Evolutionary conservation across 352 stramenopile species (phyloP).

Genomic region (Pythium brassicae): DNA sequence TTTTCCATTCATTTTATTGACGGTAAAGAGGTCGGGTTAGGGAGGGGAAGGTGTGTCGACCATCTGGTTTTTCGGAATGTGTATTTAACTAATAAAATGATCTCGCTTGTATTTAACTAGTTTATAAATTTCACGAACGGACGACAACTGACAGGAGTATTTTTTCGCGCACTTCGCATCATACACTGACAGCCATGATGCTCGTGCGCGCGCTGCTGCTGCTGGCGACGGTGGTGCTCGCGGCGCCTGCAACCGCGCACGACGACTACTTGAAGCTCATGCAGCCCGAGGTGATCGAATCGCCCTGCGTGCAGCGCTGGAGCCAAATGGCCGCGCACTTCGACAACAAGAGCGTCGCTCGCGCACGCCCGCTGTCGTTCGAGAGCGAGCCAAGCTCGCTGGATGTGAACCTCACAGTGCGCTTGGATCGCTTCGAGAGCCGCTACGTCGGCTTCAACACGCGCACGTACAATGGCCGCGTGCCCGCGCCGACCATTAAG

Average conservation of each 20-base stretch:
- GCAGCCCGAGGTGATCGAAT: conserved; percentile 37
- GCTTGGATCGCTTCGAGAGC: conserved; percentile 57
- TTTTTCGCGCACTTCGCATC: background rate
- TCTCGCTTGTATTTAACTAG: background rate
- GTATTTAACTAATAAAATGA: too few species aligned
- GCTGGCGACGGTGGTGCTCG: background rate
- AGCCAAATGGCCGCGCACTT: conserved; percentile 20
- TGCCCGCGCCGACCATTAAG: conserved; percentile 69
- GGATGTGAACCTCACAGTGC: conserved; percentile 52
- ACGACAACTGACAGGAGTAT: too few species aligned
- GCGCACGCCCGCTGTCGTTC: conserved; percentile 26
- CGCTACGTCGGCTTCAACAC: conserved; percentile 74
- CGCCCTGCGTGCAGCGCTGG: conserved; percentile 36
- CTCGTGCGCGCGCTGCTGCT: background rate
- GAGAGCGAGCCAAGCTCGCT: conserved; percentile 43
- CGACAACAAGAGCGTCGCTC: conserved; percentile 2
- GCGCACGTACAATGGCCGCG: conserved; percentile 58
- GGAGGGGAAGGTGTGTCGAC: too few species aligned
- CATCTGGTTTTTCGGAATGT: too few species aligned
- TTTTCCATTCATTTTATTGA: too few species aligned
- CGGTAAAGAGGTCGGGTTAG: too few species aligned
- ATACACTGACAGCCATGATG: background rate
- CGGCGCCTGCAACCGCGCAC: conserved; percentile 3
- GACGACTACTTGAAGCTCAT: conserved; percentile 40
- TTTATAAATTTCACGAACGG: too few species aligned